Conservation (phyloP, 2,329 filamentous ascomycete species). For the Penicillium sclerotiorum region DNA sequence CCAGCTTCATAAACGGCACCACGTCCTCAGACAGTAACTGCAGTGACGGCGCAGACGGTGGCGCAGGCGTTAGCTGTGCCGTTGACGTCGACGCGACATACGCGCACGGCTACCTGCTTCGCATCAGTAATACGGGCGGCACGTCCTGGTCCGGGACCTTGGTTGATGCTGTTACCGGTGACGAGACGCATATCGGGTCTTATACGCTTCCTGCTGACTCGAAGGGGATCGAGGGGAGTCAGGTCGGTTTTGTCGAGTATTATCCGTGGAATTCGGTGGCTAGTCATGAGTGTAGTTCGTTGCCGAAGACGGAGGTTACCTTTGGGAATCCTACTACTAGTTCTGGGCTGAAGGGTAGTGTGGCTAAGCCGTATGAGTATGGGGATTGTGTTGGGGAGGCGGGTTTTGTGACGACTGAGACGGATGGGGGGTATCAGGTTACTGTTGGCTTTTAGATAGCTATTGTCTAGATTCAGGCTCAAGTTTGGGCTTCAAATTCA, state of each 20-base stretch:
- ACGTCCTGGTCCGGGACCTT: conserved; percentile 34
- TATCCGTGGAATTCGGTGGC: conserved; percentile 26
- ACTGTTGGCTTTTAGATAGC: conserved; percentile 23
- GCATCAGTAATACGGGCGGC: conserved; percentile 25
- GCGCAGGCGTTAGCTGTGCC: conserved; percentile 29
- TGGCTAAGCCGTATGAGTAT: conserved; percentile 30
- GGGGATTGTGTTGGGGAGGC: conserved; percentile 32
- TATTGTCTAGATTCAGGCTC: neutral
- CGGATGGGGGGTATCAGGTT: conserved; percentile 14
- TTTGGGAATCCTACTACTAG: conserved; percentile 24
- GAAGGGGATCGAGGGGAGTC: conserved; percentile 23
- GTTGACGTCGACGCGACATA: conserved; percentile 27
- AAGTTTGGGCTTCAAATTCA: no score
- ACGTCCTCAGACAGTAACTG: conserved; percentile 28
- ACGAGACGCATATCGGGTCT: conserved; percentile 27
- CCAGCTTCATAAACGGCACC: conserved; percentile 32
- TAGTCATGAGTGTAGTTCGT: conserved; percentile 16
- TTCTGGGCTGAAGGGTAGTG: conserved; percentile 9
- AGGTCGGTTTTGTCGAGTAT: conserved; percentile 35
- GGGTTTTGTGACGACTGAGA: conserved; percentile 18
- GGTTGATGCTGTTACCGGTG: conserved; percentile 24
- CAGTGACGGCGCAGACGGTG: conserved; percentile 31
- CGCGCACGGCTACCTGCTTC: conserved; percentile 22
- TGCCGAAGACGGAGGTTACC: conserved; percentile 24
- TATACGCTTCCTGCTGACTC: conserved; percentile 28